Evolutionary conservation across 495 filamentous ascomycete genomes (phyloP).

Genomic region (Podospora pseudopauciseta): DNA sequence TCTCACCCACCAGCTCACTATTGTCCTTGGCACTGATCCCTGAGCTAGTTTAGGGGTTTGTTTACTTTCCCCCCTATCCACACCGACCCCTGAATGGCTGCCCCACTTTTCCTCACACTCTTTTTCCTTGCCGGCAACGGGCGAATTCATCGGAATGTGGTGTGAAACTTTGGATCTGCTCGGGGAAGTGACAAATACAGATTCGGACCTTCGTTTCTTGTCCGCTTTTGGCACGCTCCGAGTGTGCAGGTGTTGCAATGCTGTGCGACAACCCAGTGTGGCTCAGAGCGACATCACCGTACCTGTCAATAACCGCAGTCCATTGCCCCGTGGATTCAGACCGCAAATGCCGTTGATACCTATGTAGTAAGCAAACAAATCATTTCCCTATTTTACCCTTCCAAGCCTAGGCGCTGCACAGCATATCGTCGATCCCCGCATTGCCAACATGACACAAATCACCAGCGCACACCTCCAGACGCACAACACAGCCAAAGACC

Average conservation of each 20-base stretch:
- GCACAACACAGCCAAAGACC: no score
- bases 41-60: neutral
- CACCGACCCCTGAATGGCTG: neutral
- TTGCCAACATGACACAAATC: neutral
- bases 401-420: no score
- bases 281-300: neutral
- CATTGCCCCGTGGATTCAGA: neutral
- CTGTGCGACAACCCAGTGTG: neutral
- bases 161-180: no score
- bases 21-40: neutral
- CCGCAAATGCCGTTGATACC: neutral
- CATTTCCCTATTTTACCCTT: no score
- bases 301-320: neutral
- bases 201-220: neutral
- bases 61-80: neutral
- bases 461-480: neutral
- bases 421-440: neutral
- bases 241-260: neutral
- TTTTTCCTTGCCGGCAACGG: neutral
- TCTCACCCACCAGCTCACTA: no score
- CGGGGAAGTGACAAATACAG: no score
- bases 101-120: neutral
- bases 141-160: neutral
- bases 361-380: neutral
- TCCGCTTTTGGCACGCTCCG: neutral